Evolutionary conservation across 2,329 filamentous ascomycete genomes (phyloP).

Genomic region (Aspergillus terreus): DNA sequence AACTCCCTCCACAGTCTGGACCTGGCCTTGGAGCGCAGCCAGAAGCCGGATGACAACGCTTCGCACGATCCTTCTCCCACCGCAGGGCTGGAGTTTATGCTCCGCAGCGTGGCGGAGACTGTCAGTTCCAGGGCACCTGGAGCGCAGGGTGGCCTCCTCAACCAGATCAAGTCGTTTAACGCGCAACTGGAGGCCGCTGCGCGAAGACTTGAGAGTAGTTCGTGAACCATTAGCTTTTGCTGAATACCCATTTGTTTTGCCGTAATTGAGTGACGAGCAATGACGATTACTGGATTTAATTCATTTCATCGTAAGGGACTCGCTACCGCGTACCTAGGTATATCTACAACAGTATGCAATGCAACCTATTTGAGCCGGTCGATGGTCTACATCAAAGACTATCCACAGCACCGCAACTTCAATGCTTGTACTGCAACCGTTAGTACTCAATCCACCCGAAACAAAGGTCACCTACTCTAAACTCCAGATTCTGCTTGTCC

Average conservation of each 20-base stretch:
- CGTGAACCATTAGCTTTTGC: slow-evolving; percentile 5
- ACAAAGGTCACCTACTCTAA: slow-evolving; percentile 15
- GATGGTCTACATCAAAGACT: neutral
- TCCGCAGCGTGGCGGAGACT: slow-evolving; percentile 39
- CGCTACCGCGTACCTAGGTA: too few species aligned
- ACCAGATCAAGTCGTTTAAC: slow-evolving; percentile 42
- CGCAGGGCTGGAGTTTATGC: slow-evolving; percentile 39
- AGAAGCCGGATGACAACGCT: slow-evolving; percentile 20
- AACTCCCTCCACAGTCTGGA: slow-evolving; percentile 42
- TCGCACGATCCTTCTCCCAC: slow-evolving; percentile 18
- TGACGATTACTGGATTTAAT: neutral
- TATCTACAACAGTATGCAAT: too few species aligned
- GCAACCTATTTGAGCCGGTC: too few species aligned
- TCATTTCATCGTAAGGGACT: neutral
- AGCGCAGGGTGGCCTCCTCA: slow-evolving; percentile 38
- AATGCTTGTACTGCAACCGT: slow-evolving; percentile 7
- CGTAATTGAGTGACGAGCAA: neutral
- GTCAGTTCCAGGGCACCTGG: slow-evolving; percentile 39
- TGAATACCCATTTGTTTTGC: slow-evolving; percentile 1
- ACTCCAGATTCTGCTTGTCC: slow-evolving; percentile 28
- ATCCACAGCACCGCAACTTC: neutral
- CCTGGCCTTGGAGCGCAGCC: slow-evolving; percentile 38
- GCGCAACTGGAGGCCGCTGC: slow-evolving; percentile 38
- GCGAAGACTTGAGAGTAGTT: slow-evolving; percentile 20
- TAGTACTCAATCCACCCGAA: neutral